Evolutionary conservation across 805 yeast genomes (phyloP), one percentile per base, ranked within the genome.

Genomic region (Monosporozyma aerobia): DNA sequence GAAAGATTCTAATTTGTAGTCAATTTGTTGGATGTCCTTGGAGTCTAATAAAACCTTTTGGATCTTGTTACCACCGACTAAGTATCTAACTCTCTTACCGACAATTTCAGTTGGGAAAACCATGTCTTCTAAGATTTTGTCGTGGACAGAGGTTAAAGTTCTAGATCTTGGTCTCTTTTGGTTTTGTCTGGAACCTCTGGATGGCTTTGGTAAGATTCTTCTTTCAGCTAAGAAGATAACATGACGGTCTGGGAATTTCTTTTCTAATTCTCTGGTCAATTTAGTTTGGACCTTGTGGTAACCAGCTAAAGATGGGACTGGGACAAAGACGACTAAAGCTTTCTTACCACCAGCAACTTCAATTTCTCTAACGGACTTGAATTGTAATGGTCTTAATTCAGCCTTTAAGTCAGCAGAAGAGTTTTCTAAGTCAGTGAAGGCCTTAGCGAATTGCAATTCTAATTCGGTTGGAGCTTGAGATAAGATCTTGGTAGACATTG

Each of bases 141-240:
- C 98, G 79, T 92, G 99, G 67, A 92, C 99, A 73, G 97, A 90
- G 68, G 97, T 84, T 77, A 94, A 83, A 72, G 99, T 92, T 87
- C 99, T 90, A 70, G 98, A 90, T 82, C 96, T 88, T 77, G 99
- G 99, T 84, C 99, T 90, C 92, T 94, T 90, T 82, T 92, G 99
- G 70, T 76, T 78, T 77, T 84, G 87, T 83, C 90, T 87, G 59
- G 96, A 81, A 72, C 83, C 79, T 81, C 98, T 90, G 72, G 95
- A 88, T 76, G 98, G 97, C 85, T 89, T 90, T 80, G 98, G 97
- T 74, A 94, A 82, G 80, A 92, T 94, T 81, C 97, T 89, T 82
- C 99, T 89, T 83, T 92, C 98, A 74, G 97, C 98, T 74, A 92
- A 85, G 89, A 92, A 89, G 69, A 94, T 92, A 77, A 92, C 97